Evolutionary conservation across 805 yeast genomes (phyloP), one percentile per base, ranked within the genome.

Genomic region (Candida multigemmis): DNA sequence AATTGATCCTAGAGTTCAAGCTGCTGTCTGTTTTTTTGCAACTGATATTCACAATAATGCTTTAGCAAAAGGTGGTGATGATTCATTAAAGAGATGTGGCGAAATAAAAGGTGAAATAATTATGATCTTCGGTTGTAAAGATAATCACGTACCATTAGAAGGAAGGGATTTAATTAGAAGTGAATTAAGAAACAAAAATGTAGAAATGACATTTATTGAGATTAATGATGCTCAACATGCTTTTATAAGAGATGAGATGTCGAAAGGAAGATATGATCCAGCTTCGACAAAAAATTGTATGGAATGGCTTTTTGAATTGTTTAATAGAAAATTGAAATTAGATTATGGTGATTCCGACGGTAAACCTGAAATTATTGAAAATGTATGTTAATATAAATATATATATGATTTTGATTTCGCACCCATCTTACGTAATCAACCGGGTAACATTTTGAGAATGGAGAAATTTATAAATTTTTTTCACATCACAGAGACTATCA

Each of bases 231-330:
- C 93, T 9, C 86, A 81, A 48, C 93, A 82, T 40, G 91, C 93
- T 0, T 81, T 80, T 41, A 77, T 81, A 28, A 64, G 91, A 36
- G 93, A 81, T 46, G 91, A 80, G 44, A 53, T 62, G 34, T 75
- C 84, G 37, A 81, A 79, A 54, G 93, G 83, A n/a, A 61, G 91
- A 42, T 81, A 71, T 44, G 91, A 81, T 48, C 72, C 85, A n/a
- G 84, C 84, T 2, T 68, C 76, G 29, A 80, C 91, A 12, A 60
- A 65, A 36, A 59, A 73, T 16, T 77, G 89, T 44, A 55, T 75
- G 38, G 78, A 72, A 13, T 76, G 82, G 66, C 49, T 81, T 40
- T 60, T 66, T 27, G 91, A 82, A 43, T 60, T 80, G 47, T 82
- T 81, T 53, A 68, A 77, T 50, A 66, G 93, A 40, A 66, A 64